Conservation (phyloP, 2,329 filamentous ascomycete species). For the Cordyceps sp. region DNA sequence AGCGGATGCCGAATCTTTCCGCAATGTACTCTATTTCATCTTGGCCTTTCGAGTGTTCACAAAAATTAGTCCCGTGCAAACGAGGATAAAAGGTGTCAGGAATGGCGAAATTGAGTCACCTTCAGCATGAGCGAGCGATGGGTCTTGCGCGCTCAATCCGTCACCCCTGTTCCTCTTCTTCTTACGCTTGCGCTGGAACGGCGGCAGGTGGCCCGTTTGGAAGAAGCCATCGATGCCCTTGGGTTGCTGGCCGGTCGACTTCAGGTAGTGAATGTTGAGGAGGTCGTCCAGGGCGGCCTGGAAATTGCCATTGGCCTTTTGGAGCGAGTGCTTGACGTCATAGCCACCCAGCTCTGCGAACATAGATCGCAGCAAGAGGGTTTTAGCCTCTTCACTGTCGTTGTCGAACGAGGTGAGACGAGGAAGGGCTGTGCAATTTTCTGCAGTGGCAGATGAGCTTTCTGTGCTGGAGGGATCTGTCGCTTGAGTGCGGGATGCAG, state of each 20-base stretch:
- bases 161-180: slow-evolving; percentile 12
- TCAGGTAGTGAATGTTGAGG: slow-evolving; percentile 62
- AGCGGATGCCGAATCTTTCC: slow-evolving; percentile 23
- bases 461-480: slow-evolving; percentile 10
- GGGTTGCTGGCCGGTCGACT: slow-evolving; percentile 42
- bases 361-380: slow-evolving; percentile 45
- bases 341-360: slow-evolving; percentile 53
- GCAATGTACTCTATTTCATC: slow-evolving; percentile 27
- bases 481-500: slow-evolving; percentile 10
- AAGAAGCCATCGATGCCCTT: slow-evolving; percentile 78
- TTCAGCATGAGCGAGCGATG: slow-evolving; percentile 5
- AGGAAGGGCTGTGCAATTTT: slow-evolving; percentile 8
- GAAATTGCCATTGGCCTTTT: slow-evolving; percentile 50
- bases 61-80: not conserved
- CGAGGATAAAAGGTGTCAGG: not conserved
- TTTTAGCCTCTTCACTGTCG: slow-evolving; percentile 42
- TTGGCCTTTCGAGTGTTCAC: slow-evolving; percentile 8
- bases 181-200: slow-evolving; percentile 21
- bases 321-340: slow-evolving; percentile 49
- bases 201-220: slow-evolving; percentile 29
- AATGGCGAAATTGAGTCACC: slow-evolving; percentile 13
- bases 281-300: slow-evolving; percentile 62
- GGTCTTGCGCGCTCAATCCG: slow-evolving; percentile 4
- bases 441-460: slow-evolving; percentile 8
- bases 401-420: slow-evolving; percentile 17